A percentile compares a stretch with the other conserved stretches of the same genome.
Evolutionary conservation across 306 rosid species (phyloP).

Genomic region (apple (Malus domestica)): ASM211411v1 NC_041803.1:730501-731000

Average conservation of each 20-base stretch:
- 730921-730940: constrained; percentile 10
- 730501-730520: not conserved
- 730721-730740: constrained; percentile 91
- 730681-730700: not conserved
- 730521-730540: not conserved
- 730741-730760: constrained; percentile 91
- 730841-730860: not conserved
- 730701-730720: not conserved
- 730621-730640: no score
- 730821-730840: not conserved
- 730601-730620: no score
- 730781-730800: constrained; percentile 85
- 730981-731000: not conserved
- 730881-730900: not conserved
- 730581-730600: no score
- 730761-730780: constrained; percentile 88
- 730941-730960: not conserved
- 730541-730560: no score
- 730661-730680: not conserved
- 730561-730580: not conserved
- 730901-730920: not conserved
- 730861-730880: not conserved
- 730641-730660: not conserved
- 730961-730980: constrained; percentile 1
- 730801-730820: constrained; percentile 29